Evolutionary conservation across 108 stramenopile species (phyloP), one percentile per base, ranked within the genome.

Genomic region (Pseudonitzschia multiseries): DNA sequence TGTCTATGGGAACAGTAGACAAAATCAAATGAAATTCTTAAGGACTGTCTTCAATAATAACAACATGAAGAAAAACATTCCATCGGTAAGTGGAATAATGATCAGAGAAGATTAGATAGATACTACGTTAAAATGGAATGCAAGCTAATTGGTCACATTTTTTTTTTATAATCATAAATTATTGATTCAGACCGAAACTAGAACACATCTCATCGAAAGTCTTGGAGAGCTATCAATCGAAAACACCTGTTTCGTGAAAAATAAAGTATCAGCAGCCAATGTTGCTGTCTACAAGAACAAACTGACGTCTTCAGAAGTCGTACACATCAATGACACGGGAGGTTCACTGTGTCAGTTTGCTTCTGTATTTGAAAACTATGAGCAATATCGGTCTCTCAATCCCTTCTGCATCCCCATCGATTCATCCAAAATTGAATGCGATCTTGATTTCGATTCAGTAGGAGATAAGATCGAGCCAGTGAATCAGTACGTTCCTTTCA

Each of bases 191-290:
- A 28, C 29, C 5, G 24, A 26, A 29, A n/a, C 33, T n/a, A 12
- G 56, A 54, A 54, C 53, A 24, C 53, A 54, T 44, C 51, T 83
- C 18, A 50, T 83, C 22, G 78, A 83, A 46, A 74, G 71, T 10
- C 65, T 72, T 27, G 82, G 82, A 28, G 71, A 78, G 17, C 43
- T 79, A 31, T 57, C 57, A 10, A 67, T 83, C 24, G 27, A 52
- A 12, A 26, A 53, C 27, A 74, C 43, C 27, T 83, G 82, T 67
- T 83, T 83, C 63, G 26, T 22, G 10, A 57, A 79, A 70, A 83
- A 83, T 43, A 22, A 57, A 53, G 68, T 83, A 15, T 73, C 76
- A 22, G 70, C 74, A 26, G 56, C 78, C 22, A 41, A 61, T 31
- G 68, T 74, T 31, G 74, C 41, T 4, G 60, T 70, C 21, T 83